Evolutionary conservation across 2,329 filamentous ascomycete species (phyloP), one percentile per base, ranked within the genome.

Genomic region (Aspergillus amoenus): DNA sequence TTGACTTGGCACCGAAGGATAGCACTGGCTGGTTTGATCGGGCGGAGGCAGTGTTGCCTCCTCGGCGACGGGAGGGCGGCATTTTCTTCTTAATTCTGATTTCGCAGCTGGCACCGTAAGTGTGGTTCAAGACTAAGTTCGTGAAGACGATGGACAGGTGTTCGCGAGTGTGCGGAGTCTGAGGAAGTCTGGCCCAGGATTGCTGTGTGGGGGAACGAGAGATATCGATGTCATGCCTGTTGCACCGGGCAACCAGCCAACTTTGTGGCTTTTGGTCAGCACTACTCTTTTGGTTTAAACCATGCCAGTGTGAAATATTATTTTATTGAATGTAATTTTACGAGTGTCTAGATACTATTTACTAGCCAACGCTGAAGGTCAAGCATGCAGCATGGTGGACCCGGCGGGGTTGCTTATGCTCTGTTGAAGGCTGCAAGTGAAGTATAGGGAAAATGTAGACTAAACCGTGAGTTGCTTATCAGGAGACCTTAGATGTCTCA

Each of bases 1-100:
- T 80, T 39, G 79, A 77, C 60, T 80, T 77, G 59, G 78, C 76
- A 64, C 84, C 80, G 76, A 89, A 88, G 40, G 84, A 82, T 64
- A 88, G 82, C n/a, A 82, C 87, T 7, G 82, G 77, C 71, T 87
- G 84, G 56, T 76, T 73, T 45, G 73, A 65, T 62, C 77, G 71
- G 59, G 78, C 67, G 41, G 77, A 67, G 57, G 73, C 65, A 48
- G 76, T 70, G 27, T 65, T 64, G 58, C 69, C 70, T 34, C 66
- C 62, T 56, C 69, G 68, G 41, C 76, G 75, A 61, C 76, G 76
- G 48, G 70, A 62, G 34, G 75, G 66, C 46, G 78, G 75, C 78
- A 80, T 80, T 22, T 59, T 52, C 42, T n/a, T 41, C 18, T 6
- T 22, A 21, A 4, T 30, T 34, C 17, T 17, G n/a, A 24, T n/a